Evolutionary conservation across 106 monocot species (phyloP), one percentile per base, ranked within the genome.

Genomic region (Posidonia australis): DNA sequence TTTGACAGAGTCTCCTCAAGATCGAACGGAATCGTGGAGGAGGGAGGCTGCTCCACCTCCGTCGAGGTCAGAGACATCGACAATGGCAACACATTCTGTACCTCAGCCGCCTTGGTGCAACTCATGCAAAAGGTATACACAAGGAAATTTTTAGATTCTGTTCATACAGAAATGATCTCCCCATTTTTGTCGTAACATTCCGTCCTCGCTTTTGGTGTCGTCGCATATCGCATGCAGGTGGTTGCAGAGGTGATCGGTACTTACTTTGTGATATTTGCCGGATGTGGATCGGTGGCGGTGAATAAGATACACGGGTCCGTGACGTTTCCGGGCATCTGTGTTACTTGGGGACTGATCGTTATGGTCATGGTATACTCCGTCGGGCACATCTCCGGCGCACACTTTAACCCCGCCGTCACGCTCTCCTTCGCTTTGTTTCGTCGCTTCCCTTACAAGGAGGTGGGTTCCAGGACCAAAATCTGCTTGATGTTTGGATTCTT

Each of bases 301-400:
- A 64, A 78, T 67, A 72, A 68, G 62, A 72, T 55, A 19, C 49
- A 73, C 31, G 73, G 73, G 13, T 41, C 67, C 23, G 55, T 78
- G 1, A 63, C 78, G 3, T 68, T 78, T 63, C 78, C 78, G 5
- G 78, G 78, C 2, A 60, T 74, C 45, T 79, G 58, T 58, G 49
- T 79, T 11, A 60, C 64, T 0, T 73, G 78, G 73, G 78, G 74
- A 12, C 27, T 74, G 14, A 53, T 79, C 1, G 73, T 79, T 1
- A 74, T 74, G 78, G 78, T 65, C 47, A 79, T 79, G 74, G 58
- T 74, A 9, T 79, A 74, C 64, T n/a, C 78, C 46, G 57, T 79
- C 22, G 78, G 74, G 0, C 78, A 79, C 58, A 72, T 78, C 61
- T 78, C 78, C 53, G 78, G 78, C n/a, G 78, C 66, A 1, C 78